Percentiles rank a stretch among this genome's conserved stretches.
These are phyloP conservation scores for Aspergillus leporis DNA, from an alignment of 495 filamentous ascomycete species.

Conservation along the genomic window DNA sequence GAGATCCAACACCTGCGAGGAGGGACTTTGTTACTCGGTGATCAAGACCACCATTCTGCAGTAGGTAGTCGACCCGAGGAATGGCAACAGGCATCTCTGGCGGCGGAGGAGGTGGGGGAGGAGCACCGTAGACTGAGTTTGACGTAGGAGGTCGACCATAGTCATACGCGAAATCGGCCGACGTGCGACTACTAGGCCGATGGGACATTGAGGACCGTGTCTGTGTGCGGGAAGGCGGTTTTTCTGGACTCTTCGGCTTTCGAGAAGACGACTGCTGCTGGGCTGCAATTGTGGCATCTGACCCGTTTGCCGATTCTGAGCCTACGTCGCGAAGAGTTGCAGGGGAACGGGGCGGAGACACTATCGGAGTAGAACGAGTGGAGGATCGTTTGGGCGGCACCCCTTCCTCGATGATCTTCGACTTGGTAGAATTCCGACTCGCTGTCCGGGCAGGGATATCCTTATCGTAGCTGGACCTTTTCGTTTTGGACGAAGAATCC, in stretches of 20 bases:
- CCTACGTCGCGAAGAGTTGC: slow-evolving; percentile 40
- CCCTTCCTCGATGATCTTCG: slow-evolving; percentile 34
- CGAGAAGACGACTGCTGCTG: slow-evolving; percentile 51
- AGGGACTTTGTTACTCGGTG: slow-evolving; percentile 65
- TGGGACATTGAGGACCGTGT: slow-evolving; percentile 39
- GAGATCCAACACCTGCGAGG: slow-evolving; percentile 45
- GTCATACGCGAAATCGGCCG: slow-evolving; percentile 41
- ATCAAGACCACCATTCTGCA: slow-evolving; percentile 79
- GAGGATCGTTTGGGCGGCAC: slow-evolving; percentile 35
- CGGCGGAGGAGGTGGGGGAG: slow-evolving; percentile 84
- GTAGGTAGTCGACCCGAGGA: slow-evolving; percentile 84
- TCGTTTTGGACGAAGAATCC: slow-evolving; percentile 43
- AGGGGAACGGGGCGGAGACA: slow-evolving; percentile 38
- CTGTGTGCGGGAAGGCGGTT: slow-evolving; percentile 44
- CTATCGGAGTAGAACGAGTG: slow-evolving; percentile 28
- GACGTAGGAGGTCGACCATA: slow-evolving; percentile 42
- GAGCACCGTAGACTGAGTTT: slow-evolving; percentile 39
- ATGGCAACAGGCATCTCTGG: slow-evolving; percentile 64
- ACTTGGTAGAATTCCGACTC: slow-evolving; percentile 37
- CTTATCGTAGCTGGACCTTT: slow-evolving; percentile 31
- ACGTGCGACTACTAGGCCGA: slow-evolving; percentile 26
- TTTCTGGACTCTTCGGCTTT: slow-evolving; percentile 40
- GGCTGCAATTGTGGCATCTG: slow-evolving; percentile 67
- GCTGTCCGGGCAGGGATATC: slow-evolving; percentile 35
- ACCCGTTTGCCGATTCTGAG: slow-evolving; percentile 53